Evolutionary conservation across 805 yeast species (phyloP).

Genomic region (Hanseniaspora lachancei): DNA sequence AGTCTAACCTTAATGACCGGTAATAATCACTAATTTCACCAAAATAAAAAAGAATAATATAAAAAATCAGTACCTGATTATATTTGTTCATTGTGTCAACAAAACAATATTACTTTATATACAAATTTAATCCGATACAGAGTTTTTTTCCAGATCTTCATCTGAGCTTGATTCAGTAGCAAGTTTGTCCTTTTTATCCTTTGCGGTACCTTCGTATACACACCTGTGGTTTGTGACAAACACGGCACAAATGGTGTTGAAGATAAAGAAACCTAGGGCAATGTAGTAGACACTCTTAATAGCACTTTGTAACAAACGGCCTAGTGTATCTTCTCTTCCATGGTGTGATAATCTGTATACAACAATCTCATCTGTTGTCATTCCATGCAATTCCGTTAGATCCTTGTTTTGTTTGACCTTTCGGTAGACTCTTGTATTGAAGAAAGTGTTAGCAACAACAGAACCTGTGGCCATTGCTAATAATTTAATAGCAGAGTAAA

Average conservation of each 20-base stretch:
- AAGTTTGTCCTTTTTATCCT: neutral
- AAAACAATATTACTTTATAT: too few species aligned
- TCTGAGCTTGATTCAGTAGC: neutral
- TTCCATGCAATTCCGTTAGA: slow-evolving; percentile 9
- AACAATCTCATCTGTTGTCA: slow-evolving; percentile 18
- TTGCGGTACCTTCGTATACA: neutral
- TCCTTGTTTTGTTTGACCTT: slow-evolving; percentile 12
- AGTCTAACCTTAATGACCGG: too few species aligned
- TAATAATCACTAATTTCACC: too few species aligned
- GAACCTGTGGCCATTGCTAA: slow-evolving; percentile 22
- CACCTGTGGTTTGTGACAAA: slow-evolving; percentile 17
- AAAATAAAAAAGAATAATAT: too few species aligned
- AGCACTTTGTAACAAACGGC: slow-evolving; percentile 16
- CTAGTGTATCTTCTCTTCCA: slow-evolving; percentile 17
- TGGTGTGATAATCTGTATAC: slow-evolving; percentile 16
- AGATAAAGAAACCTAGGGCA: slow-evolving; percentile 17
- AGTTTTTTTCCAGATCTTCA: neutral
- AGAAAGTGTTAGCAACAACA: slow-evolving; percentile 19
- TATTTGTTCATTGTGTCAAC: too few species aligned
- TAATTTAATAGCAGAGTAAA: slow-evolving; percentile 20
- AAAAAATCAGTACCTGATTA: too few species aligned
- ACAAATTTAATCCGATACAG: neutral
- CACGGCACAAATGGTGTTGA: slow-evolving; percentile 16
- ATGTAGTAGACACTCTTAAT: slow-evolving; percentile 19
- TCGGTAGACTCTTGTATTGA: slow-evolving; percentile 18